These are phyloP conservation scores for Colletotrichum tropicicola DNA, from an alignment of 2,329 filamentous ascomycete species.

Conservation along the genomic window DNA sequence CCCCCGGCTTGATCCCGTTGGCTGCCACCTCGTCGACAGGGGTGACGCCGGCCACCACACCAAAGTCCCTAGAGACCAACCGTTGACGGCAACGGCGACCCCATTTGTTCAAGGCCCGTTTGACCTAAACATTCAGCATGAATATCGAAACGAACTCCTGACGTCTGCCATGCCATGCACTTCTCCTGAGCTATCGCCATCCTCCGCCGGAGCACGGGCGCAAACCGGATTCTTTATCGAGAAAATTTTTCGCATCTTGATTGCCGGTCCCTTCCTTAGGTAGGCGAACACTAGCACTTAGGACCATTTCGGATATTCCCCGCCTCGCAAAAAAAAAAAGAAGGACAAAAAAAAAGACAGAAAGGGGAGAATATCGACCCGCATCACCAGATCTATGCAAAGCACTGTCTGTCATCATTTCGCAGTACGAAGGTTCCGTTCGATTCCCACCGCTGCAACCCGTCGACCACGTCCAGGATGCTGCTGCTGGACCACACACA, in stretches of 20 bases:
- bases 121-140: slow-evolving; percentile 14
- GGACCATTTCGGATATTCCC: not conserved
- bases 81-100: slow-evolving; percentile 21
- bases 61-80: not conserved
- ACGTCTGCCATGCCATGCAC: not conserved
- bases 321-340: not conserved
- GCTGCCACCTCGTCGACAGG: slow-evolving; percentile 8
- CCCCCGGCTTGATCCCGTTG: slow-evolving; percentile 12
- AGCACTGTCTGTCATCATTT: not conserved
- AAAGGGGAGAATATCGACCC: not conserved
- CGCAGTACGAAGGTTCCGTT: not conserved
- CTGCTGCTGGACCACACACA: not conserved
- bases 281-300: not conserved
- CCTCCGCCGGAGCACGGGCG: not conserved
- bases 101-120: slow-evolving; percentile 27
- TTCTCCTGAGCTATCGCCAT: not conserved
- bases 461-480: not conserved
- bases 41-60: not conserved
- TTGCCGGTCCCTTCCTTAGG: not conserved
- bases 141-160: slow-evolving; percentile 1
- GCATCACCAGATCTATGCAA: not conserved
- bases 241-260: slow-evolving; percentile 9
- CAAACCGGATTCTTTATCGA: not conserved
- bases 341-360: not conserved
- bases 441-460: not conserved